These are phyloP conservation scores for Casuarina cunninghamiana DNA, from an alignment of 306 rosid genomes.

Conservation along the genomic window DNA sequence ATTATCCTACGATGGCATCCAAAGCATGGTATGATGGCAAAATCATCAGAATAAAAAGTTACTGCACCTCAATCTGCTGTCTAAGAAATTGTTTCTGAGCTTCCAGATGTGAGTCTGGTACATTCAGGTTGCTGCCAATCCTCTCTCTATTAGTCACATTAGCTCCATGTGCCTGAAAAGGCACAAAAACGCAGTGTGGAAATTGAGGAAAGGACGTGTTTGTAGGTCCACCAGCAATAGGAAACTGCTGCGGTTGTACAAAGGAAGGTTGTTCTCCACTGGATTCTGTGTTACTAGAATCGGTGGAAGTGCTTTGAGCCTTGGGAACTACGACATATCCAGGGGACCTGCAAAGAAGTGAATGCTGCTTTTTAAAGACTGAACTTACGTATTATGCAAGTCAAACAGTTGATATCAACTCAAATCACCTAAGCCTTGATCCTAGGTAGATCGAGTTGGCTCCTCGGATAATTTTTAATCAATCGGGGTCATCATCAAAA, in stretches of 20 bases:
- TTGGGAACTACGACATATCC: conserved; percentile 59
- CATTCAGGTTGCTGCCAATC: conserved; percentile 40
- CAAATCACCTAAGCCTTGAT: conserved; percentile 4
- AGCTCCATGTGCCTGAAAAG: conserved; percentile 39
- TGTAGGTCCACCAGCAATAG: conserved; percentile 49
- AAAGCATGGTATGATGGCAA: not conserved
- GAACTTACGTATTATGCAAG: conserved; percentile 10
- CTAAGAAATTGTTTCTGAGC: conserved; percentile 57
- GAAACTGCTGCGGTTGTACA: conserved; percentile 47
- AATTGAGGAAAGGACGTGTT: conserved; percentile 49
- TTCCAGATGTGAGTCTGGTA: conserved; percentile 50
- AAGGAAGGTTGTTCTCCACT: conserved; percentile 46
- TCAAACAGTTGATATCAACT: conserved; percentile 14
- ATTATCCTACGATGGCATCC: not conserved
- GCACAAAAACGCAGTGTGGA: conserved; percentile 42
- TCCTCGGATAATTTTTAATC: not conserved
- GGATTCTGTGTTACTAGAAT: conserved; percentile 36
- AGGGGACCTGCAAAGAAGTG: conserved; percentile 51
- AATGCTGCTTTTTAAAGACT: conserved; percentile 11
- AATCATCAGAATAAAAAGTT: not conserved
- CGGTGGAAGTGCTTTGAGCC: conserved; percentile 37
- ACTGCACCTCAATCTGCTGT: conserved; percentile 70
- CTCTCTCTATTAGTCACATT: conserved; percentile 40
- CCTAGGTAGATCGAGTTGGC: conserved; percentile 1
- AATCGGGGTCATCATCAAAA: not conserved